A percentile compares a stretch with the other conserved stretches of the same genome.
Conservation (phyloP, 2,329 filamentous ascomycete species). For the Dichotomopilus funicola region DNA sequence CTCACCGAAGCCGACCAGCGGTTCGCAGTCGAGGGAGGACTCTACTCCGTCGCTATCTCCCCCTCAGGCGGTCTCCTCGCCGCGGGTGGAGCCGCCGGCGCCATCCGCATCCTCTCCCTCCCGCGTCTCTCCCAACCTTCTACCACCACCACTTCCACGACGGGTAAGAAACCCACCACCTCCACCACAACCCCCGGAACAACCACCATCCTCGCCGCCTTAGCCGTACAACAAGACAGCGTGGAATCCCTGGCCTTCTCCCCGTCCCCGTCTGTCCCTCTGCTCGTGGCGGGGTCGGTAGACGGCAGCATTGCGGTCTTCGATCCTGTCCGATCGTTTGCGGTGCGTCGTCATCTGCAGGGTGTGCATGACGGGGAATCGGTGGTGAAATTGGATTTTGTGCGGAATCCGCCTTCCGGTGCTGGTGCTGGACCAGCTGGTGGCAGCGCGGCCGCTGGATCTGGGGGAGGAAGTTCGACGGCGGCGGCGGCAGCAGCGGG, state of each 20-base stretch:
- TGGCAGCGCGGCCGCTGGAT: too few species aligned
- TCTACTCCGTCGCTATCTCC: constrained; percentile 81
- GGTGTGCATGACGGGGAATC: constrained; percentile 82
- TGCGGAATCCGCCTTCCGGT: constrained; percentile 34
- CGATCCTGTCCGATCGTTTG: constrained; percentile 79
- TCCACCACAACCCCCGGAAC: constrained; percentile 19
- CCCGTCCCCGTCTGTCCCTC: constrained; percentile 33
- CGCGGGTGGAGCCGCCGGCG: constrained; percentile 79
- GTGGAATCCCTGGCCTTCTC: constrained; percentile 72
- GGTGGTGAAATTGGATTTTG: constrained; percentile 89
- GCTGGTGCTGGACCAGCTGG: too few species aligned
- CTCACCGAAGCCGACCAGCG: constrained; percentile 78
- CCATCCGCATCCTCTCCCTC: constrained; percentile 77
- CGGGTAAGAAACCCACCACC: constrained; percentile 12
- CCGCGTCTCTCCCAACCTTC: constrained; percentile 49
- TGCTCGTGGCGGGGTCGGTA: constrained; percentile 61
- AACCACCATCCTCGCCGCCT: constrained; percentile 66
- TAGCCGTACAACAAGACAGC: constrained; percentile 69
- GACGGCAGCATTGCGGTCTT: constrained; percentile 78
- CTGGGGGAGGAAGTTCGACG: not conserved
- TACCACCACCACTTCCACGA: constrained; percentile 16
- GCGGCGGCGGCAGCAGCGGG: constrained; percentile 37
- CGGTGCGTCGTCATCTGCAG: constrained; percentile 73
- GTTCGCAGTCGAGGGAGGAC: constrained; percentile 83
- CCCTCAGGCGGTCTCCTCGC: constrained; percentile 74